Evolutionary conservation across 805 yeast genomes (phyloP).

Genomic region (Starmera dryadoides): DNA sequence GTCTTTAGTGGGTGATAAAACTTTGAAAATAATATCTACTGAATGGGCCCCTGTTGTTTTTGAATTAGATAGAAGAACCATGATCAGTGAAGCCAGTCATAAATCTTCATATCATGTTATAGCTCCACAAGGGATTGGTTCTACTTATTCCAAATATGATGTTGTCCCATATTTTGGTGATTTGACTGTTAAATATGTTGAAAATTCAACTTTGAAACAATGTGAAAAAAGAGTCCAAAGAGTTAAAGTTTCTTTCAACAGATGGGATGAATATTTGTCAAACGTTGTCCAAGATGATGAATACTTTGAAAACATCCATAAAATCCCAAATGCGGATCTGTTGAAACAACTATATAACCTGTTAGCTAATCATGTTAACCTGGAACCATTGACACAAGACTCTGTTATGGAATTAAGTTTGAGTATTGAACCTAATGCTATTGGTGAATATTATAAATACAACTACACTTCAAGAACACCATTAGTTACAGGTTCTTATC

Average conservation of each 20-base stretch:
- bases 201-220: constrained; percentile 37
- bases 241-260: constrained; percentile 62
- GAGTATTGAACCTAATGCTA: constrained; percentile 49
- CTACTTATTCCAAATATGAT: constrained; percentile 61
- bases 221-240: constrained; percentile 61
- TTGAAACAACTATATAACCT: constrained; percentile 36
- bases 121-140: constrained; percentile 85
- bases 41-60: constrained; percentile 94
- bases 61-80: constrained; percentile 73
- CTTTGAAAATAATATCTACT: constrained; percentile 52
- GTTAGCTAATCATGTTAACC: constrained; percentile 34
- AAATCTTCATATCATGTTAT: constrained; percentile 63
- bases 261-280: constrained; percentile 73
- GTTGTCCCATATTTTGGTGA: constrained; percentile 93
- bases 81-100: constrained; percentile 48
- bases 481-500: constrained; percentile 51
- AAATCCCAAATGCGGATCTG: constrained; percentile 21
- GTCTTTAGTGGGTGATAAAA: constrained; percentile 57
- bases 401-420: constrained; percentile 60
- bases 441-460: constrained; percentile 34
- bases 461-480: constrained; percentile 48
- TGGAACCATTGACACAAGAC: constrained; percentile 39
- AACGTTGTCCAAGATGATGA: constrained; percentile 36
- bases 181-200: constrained; percentile 40
- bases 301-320: constrained; percentile 16